phyloP scores from a whole-genome alignment of 352 stramenopile genomes.

The Phytophthora sp. region DNA sequence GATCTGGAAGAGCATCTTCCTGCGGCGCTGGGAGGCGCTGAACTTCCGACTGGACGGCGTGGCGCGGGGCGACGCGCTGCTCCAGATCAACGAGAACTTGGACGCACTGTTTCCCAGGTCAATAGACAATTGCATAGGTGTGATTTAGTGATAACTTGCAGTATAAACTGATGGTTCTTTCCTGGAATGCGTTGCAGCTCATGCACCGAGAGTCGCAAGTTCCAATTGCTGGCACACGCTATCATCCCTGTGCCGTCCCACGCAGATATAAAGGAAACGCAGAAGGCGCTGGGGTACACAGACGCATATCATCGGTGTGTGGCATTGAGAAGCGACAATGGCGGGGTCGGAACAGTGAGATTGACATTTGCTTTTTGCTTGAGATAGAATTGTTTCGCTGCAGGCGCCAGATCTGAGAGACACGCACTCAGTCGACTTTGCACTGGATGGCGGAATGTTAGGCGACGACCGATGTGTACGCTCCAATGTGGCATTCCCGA shows the following conservation, averaged over 20 bases:
- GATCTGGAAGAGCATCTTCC: slow-evolving; percentile 72
- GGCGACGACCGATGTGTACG: slow-evolving; percentile 74
- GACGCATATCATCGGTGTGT: slow-evolving; percentile 58
- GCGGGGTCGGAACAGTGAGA: neutral
- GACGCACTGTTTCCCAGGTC: slow-evolving; percentile 56
- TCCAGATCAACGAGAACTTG: slow-evolving; percentile 50
- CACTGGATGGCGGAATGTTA: slow-evolving; percentile 51
- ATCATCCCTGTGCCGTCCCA: slow-evolving; percentile 67
- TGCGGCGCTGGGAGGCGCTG: slow-evolving; percentile 56
- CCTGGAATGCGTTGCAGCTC: slow-evolving; percentile 26
- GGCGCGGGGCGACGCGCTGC: slow-evolving; percentile 4
- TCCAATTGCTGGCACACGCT: slow-evolving; percentile 73
- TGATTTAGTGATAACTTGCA: neutral
- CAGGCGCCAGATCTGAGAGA: slow-evolving; percentile 14
- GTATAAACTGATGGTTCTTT: slow-evolving; percentile 2
- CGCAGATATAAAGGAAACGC: slow-evolving; percentile 59
- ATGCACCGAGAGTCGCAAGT: slow-evolving; percentile 68
- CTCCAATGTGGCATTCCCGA: slow-evolving; percentile 69
- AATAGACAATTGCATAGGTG: neutral
- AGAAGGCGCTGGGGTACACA: slow-evolving; percentile 43
- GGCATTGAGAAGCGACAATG: neutral
- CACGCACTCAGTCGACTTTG: slow-evolving; percentile 50
- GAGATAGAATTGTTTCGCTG: slow-evolving; percentile 44
- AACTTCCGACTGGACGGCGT: slow-evolving; percentile 62
- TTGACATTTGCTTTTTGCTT: neutral